Evolutionary conservation across 768 basidiomycete genomes (phyloP), one percentile per base, ranked within the genome.

Genomic region (Jaapia argillacea): DNA sequence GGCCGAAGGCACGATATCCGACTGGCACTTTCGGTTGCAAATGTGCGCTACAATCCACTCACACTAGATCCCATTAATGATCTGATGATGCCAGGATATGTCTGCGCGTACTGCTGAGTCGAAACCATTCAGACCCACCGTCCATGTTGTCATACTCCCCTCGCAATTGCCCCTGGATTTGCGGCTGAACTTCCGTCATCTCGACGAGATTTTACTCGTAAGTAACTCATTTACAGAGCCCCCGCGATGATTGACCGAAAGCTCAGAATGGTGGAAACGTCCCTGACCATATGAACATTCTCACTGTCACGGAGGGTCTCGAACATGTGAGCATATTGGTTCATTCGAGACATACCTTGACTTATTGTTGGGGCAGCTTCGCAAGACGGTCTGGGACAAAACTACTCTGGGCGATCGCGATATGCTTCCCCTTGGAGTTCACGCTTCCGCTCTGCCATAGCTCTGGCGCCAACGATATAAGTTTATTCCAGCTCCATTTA

Each of bases 221-320:
- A 49, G 77, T 38, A 36, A 37, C 23, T 36, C 25, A 42, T 2
- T 38, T 25, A 28, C 21, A 39, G 33, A 26, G 7, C 40, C 39
- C 48, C 49, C 43, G 13, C 51, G 75, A 77, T 41, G 63, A 21
- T 38, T 48, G 27, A 47, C 37, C 14, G 18, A 21, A 36, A n/a
- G n/a, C 25, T 4, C 44, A 67, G 68, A 68, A 71, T 21, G 71
- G 64, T 23, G 65, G 74, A 18, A 59, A 54, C 28, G 48, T 74
- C 24, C 84, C 84, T 6, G 77, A 85, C 48, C 81, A 88, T 51
- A 87, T 89, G 84, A 84, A 88, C 54, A 60, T 89, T 18, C 53
- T 89, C 12, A 69, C 80, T 6, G 64, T 63, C 7, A 40, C 55
- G 3, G 78, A 83, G 33, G 82, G 83, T 7, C 53, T 68, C 14